Percentiles rank a stretch among this genome's conserved stretches.
phyloP scores from a whole-genome alignment of 768 basidiomycete species.

The Lanmaoa pseudosensibilis region DNA sequence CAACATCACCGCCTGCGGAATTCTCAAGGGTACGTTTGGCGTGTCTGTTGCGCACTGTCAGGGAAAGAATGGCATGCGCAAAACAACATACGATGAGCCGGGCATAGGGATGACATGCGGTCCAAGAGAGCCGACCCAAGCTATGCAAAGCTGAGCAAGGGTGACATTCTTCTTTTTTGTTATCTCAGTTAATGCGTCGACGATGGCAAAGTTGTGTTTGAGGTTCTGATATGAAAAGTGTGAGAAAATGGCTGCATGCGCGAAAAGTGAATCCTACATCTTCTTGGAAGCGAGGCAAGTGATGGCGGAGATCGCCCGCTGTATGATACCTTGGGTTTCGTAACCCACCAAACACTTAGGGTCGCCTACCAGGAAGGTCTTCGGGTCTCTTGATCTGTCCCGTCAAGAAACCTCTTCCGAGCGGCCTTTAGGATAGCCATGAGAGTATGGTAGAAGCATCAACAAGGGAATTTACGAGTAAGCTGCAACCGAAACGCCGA shows the following conservation, averaged over 20 bases:
- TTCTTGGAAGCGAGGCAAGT: conserved; percentile 45
- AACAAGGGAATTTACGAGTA: conserved; percentile 47
- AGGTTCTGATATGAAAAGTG: background rate
- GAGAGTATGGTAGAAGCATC: too few relatives aligned
- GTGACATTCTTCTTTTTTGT: conserved; percentile 45
- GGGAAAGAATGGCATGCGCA: too few relatives aligned
- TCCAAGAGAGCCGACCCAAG: conserved; percentile 43
- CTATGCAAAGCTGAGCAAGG: conserved; percentile 44
- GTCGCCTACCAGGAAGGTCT: conserved; percentile 34
- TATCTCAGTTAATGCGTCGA: conserved; percentile 41
- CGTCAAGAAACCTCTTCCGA: conserved; percentile 54
- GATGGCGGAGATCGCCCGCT: conserved; percentile 43
- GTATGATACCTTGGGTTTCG: background rate
- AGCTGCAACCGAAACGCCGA: conserved; percentile 58
- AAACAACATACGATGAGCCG: conserved; percentile 39
- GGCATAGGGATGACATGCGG: conserved; percentile 50
- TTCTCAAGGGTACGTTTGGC: conserved; percentile 47
- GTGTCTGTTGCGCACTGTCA: conserved; percentile 18
- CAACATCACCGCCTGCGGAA: conserved; percentile 42
- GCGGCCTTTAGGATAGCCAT: conserved; percentile 38
- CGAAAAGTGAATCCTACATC: conserved; percentile 29
- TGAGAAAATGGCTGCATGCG: background rate
- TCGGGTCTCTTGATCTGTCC: conserved; percentile 44
- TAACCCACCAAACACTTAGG: background rate
- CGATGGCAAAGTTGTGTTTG: conserved; percentile 43